Base-by-base conservation (phyloP, 2,329 filamentous ascomycete genomes). In the Diaporthe ampelina region DNA sequence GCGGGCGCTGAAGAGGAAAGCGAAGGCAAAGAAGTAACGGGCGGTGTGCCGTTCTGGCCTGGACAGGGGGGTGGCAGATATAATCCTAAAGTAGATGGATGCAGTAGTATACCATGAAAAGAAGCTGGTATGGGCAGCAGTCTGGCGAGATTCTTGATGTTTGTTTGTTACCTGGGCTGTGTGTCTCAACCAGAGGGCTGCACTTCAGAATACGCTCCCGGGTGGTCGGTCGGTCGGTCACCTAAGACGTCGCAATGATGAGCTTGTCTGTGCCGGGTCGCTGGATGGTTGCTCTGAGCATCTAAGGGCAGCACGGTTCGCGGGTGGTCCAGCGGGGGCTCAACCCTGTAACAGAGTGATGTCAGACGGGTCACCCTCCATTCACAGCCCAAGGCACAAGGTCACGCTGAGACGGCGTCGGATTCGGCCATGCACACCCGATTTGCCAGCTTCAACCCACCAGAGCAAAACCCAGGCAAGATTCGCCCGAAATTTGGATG, bases 1-100 rank as follows among this genome's bases (percentile, higher is more conserved):
- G 72, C 88, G 95, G 82, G 95, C 94, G 2, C 89, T 96, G 84
- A 98, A 98, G 91, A 90, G 95, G 79, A 81, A 89, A 75, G 81
- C 86, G 35, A 95, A 97, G 88, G 94, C 92, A n/a, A 63, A 85
- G 92, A 90, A 86, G 10, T 63, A 56, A 19, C 10, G 43, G 37
- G 19, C 29, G 1, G 3, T 68, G 2, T 4, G 0, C 4, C n/a
- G 43, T 24, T 21, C 3, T 56, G 57, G 48, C 21, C 43, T 54
- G 10, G 26, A 65, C 7, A 43, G 15, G 13, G 29, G 40, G 7
- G 29, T 29, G n/a, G 48, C 10, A 15, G 11, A 52, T 52, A 26
- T 24, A 52, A 11, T 15, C n/a, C n/a, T 13, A 52, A 11, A 52
- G 1, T 52, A 50, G 45, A 50, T 50, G 11, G 21, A 24, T 40